Percentiles rank a stretch among this genome's conserved stretches.
Conservation (phyloP, 805 yeast genomes). For the Maudiozyma bulderi region DNA sequence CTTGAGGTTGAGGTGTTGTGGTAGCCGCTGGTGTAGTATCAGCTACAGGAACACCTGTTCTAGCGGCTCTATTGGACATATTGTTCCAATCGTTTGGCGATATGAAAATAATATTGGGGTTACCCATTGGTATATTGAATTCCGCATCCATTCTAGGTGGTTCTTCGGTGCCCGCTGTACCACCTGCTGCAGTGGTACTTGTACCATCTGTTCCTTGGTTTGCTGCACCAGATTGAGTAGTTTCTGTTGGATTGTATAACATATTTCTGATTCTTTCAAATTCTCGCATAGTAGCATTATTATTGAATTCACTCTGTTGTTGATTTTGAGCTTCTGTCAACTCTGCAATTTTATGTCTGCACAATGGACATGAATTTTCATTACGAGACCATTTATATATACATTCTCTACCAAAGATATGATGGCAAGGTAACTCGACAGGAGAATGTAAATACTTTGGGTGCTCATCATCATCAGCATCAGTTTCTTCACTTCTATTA, state of each 20-base stretch:
- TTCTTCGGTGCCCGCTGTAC: neutral
- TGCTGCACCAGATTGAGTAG: neutral
- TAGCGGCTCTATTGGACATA: neutral
- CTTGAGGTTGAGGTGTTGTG: neutral
- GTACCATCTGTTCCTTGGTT: no score
- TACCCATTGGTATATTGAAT: constrained; percentile 1
- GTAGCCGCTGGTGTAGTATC: constrained; percentile 3
- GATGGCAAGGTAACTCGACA: constrained; percentile 73
- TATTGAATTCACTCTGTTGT: neutral
- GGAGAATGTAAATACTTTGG: constrained; percentile 48
- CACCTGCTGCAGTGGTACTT: neutral
- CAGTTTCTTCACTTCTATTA: constrained; percentile 4
- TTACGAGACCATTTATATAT: constrained; percentile 71
- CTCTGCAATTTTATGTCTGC: constrained; percentile 50
- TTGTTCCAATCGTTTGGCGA: constrained; percentile 5
- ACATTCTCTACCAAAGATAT: constrained; percentile 80
- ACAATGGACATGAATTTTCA: constrained; percentile 75
- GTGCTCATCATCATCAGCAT: constrained; percentile 3
- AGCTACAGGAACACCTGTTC: constrained; percentile 1
- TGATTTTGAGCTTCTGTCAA: constrained; percentile 1
- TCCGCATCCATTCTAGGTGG: neutral
- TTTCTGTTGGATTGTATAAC: constrained; percentile 10
- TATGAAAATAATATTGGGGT: constrained; percentile 11
- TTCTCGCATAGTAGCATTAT: constrained; percentile 8
- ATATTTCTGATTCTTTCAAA: constrained; percentile 24